Conservation (phyloP, 1,284 basidiomycete species). For the Porogramme epimiltina region DNA sequence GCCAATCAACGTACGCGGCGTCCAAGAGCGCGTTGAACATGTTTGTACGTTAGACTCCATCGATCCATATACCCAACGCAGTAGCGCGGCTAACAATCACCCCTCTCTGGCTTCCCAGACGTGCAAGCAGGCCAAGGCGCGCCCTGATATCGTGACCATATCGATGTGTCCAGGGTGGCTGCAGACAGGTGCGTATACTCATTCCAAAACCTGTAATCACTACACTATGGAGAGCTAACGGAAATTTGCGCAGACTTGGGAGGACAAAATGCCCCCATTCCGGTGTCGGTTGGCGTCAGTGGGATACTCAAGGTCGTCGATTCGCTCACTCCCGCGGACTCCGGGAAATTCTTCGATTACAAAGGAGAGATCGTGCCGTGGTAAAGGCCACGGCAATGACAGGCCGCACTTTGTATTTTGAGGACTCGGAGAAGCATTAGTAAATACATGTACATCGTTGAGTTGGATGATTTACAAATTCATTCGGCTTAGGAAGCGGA, state of each 20-base stretch:
- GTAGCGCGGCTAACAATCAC: no score
- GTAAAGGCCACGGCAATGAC: no score
- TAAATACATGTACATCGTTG: no score
- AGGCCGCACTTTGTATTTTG: no score
- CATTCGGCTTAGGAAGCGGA: no score
- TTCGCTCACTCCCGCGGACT: neutral
- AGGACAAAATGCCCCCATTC: neutral
- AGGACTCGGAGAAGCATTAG: no score
- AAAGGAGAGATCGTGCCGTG: neutral
- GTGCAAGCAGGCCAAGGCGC: conserved; percentile 25
- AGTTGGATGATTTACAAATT: no score
- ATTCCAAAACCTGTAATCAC: neutral
- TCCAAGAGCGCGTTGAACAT: conserved; percentile 34
- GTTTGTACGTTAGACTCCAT: conserved; percentile 33
- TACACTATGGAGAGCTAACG: no score
- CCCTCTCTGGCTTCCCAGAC: no score
- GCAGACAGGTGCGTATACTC: conserved; percentile 2
- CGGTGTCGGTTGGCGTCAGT: conserved; percentile 1
- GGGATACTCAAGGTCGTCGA: conserved; percentile 3
- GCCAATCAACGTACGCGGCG: conserved; percentile 29
- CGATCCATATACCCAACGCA: no score
- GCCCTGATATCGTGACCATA: neutral
- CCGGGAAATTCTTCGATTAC: conserved; percentile 3
- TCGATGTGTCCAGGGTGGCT: conserved; percentile 4
- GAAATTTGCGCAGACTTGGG: conserved; percentile 1